Conservation (phyloP, 2,329 filamentous ascomycete species). For the Neonectria sp. region DNA sequence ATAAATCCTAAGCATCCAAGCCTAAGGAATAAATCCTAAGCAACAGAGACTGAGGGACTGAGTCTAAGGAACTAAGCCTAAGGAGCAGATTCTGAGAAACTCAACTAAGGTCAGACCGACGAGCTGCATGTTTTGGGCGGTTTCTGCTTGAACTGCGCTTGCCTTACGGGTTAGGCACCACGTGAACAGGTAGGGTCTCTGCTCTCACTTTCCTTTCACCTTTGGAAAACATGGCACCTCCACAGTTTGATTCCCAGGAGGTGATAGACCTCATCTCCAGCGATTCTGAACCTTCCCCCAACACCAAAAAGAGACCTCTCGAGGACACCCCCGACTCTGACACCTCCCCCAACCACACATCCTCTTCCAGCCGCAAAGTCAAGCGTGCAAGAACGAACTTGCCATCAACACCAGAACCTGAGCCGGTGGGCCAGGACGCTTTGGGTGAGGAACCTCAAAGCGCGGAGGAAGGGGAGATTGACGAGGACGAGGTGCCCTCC, state of each 20-base stretch:
- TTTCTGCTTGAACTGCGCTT: not conserved
- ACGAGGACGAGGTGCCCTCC: no score
- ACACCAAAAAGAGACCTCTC: conserved; percentile 48
- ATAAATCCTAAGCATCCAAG: not conserved
- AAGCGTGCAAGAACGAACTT: conserved; percentile 42
- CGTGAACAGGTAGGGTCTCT: conserved; percentile 23
- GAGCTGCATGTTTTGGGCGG: not conserved
- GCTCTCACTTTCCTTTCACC: conserved; percentile 17
- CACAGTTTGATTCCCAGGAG: conserved; percentile 40
- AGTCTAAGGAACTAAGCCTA: not conserved
- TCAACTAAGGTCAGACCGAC: not conserved
- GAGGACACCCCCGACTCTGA: conserved; percentile 41
- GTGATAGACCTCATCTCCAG: conserved; percentile 46
- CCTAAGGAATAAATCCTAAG: not conserved
- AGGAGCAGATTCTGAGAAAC: not conserved
- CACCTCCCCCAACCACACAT: conserved; percentile 17
- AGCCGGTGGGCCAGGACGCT: not conserved
- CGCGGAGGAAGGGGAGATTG: no score
- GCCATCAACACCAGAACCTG: conserved; percentile 14
- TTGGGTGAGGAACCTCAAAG: no score
- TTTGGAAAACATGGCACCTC: conserved; percentile 33
- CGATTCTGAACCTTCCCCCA: conserved; percentile 38
- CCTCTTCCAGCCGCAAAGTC: conserved; percentile 30
- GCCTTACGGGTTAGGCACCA: not conserved
- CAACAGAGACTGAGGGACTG: not conserved